A percentile compares a stretch with the other conserved stretches of the same genome.
Evolutionary conservation across 2,329 filamentous ascomycete genomes (phyloP).

Genomic region (Sclerotinia nivalis): DNA sequence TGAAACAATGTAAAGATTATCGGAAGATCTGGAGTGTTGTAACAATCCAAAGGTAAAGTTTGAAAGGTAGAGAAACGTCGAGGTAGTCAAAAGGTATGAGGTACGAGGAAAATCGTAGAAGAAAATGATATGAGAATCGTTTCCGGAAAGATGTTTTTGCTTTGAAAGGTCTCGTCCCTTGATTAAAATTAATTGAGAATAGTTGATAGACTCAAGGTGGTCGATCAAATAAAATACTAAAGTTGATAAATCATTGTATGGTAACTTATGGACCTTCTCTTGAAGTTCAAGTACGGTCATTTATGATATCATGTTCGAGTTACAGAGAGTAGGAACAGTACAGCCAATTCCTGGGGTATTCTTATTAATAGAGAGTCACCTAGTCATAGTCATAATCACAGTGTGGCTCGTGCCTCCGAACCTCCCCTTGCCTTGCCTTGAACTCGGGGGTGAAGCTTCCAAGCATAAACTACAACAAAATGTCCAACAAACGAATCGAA

Average conservation of each 20-base stretch:
- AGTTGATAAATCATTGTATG: background rate
- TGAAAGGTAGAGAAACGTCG: background rate
- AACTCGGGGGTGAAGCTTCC: conserved; percentile 6
- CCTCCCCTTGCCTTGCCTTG: background rate
- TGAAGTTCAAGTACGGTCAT: background rate
- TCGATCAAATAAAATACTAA: background rate
- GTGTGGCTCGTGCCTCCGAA: conserved; percentile 2
- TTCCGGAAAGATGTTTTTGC: background rate
- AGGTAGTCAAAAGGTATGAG: background rate
- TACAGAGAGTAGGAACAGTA: background rate
- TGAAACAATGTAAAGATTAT: background rate
- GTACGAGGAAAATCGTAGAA: background rate
- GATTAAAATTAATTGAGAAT: background rate
- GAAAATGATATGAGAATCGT: background rate
- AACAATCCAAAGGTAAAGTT: background rate
- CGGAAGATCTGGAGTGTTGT: background rate
- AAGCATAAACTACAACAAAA: conserved; percentile 28
- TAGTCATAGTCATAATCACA: background rate
- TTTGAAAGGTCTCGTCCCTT: background rate
- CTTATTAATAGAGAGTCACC: background rate
- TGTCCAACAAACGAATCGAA: conserved; percentile 58
- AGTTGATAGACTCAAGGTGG: background rate
- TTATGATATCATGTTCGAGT: conserved; percentile 1
- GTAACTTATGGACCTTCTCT: background rate
- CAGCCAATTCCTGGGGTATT: background rate